These are phyloP conservation scores for Phytophthora capsici DNA, from an alignment of 352 stramenopile genomes.

Conservation along the genomic window DNA sequence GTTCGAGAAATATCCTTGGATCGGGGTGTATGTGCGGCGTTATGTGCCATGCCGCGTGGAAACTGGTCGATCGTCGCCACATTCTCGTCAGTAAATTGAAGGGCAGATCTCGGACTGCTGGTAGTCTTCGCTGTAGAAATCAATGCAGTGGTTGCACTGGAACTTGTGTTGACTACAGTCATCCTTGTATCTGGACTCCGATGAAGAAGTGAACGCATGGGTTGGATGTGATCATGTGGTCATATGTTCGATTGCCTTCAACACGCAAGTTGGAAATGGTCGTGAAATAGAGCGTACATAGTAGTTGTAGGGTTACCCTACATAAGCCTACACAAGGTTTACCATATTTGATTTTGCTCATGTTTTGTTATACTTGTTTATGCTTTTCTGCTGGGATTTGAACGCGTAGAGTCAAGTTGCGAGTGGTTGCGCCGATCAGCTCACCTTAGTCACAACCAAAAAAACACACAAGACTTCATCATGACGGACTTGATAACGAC, in stretches of 20 bases:
- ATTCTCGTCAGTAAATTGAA: not conserved
- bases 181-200: slow-evolving; percentile 14
- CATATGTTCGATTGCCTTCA: too few relatives aligned
- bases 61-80: slow-evolving; percentile 33
- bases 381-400: too few relatives aligned
- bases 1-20: slow-evolving; percentile 10
- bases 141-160: not conserved
- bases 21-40: slow-evolving; percentile 47
- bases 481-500: slow-evolving; percentile 13
- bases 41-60: slow-evolving; percentile 54
- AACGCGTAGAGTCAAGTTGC: too few relatives aligned
- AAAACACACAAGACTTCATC: not conserved
- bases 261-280: too few relatives aligned
- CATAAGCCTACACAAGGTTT: too few relatives aligned
- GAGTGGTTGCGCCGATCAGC: not conserved
- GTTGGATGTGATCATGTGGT: too few relatives aligned
- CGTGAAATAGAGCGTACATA: too few relatives aligned
- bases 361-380: too few relatives aligned
- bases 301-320: too few relatives aligned
- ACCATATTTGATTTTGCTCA: too few relatives aligned
- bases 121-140: not conserved
- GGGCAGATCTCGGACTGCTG: too few relatives aligned
- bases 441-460: slow-evolving; percentile 2
- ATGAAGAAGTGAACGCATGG: slow-evolving; percentile 9
- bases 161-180: slow-evolving; percentile 14